phyloP scores from a whole-genome alignment of 2,329 filamentous ascomycete species.

The Colletotrichum neosansevieriae region DNA sequence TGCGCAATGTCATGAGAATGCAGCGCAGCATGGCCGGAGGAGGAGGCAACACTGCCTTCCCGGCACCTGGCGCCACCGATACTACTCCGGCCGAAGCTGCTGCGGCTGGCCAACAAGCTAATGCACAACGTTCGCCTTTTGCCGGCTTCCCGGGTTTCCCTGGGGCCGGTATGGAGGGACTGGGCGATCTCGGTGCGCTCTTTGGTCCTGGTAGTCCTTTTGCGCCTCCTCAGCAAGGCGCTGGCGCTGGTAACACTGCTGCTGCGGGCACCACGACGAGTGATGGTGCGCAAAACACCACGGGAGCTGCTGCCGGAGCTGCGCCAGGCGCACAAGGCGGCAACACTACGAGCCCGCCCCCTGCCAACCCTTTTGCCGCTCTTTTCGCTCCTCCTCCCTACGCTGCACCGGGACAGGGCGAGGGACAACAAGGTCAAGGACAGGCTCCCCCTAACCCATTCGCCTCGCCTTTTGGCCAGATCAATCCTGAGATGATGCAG shows the following conservation, averaged over 20 bases:
- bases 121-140: constrained; percentile 55
- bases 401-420: constrained; percentile 49
- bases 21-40: constrained; percentile 75
- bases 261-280: constrained; percentile 38
- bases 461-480: constrained; percentile 56
- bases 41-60: constrained; percentile 73
- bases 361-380: constrained; percentile 75
- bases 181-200: constrained; percentile 46
- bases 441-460: constrained; percentile 53
- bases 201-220: constrained; percentile 43
- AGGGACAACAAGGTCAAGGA: constrained; percentile 44
- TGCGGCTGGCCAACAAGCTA: constrained; percentile 46
- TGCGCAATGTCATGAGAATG: constrained; percentile 86
- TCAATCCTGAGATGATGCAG: constrained; percentile 66
- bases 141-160: constrained; percentile 49
- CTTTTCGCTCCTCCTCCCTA: constrained; percentile 63
- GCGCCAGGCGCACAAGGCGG: constrained; percentile 42
- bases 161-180: constrained; percentile 40
- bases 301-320: constrained; percentile 41
- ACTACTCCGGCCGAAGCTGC: constrained; percentile 73
- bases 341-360: constrained; percentile 50
- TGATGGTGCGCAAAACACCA: constrained; percentile 32
- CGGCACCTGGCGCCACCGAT: constrained; percentile 91
- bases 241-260: constrained; percentile 32
- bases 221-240: constrained; percentile 37